Evolutionary conservation across 176 grass and related monocot genomes (phyloP).

Genomic region (Eleusine coracana): DNA sequence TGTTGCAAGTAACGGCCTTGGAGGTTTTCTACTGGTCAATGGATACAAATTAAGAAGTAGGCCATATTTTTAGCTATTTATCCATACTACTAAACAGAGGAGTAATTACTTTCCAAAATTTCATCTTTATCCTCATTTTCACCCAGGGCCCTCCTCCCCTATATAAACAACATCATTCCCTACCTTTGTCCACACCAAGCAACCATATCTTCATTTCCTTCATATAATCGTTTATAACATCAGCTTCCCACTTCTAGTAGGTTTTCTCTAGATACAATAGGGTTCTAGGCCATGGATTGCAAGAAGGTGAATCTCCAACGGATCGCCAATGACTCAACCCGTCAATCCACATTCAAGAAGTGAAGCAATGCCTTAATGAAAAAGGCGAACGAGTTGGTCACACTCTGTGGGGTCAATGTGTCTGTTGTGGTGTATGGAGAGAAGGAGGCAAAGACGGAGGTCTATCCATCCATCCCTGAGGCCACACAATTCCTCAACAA

Average conservation of each 20-base stretch:
- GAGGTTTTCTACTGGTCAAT: background rate
- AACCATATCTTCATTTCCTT: background rate
- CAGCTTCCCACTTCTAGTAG: background rate
- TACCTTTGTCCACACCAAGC: background rate
- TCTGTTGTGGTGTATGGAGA: slow-evolving; percentile 44
- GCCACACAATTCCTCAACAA: background rate
- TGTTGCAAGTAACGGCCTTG: no score
- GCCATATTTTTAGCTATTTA: background rate
- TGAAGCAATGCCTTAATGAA: slow-evolving; percentile 34
- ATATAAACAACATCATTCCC: background rate
- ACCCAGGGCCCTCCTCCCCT: background rate
- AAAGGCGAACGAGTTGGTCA: slow-evolving; percentile 39
- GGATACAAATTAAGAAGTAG: background rate
- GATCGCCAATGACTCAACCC: slow-evolving; percentile 24
- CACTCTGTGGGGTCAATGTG: slow-evolving; percentile 28
- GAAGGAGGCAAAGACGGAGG: background rate
- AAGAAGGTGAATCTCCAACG: slow-evolving; percentile 40
- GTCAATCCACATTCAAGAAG: slow-evolving; percentile 36
- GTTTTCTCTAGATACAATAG: background rate
- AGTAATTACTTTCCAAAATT: background rate
- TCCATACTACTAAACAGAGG: no score
- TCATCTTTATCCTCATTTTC: background rate
- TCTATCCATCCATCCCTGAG: slow-evolving; percentile 17
- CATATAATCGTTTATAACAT: background rate
- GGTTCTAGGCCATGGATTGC: slow-evolving; percentile 28